These are phyloP conservation scores for Hyphopichia khmerensis DNA, from an alignment of 1,139 yeast genomes.

Conservation along the genomic window DNA sequence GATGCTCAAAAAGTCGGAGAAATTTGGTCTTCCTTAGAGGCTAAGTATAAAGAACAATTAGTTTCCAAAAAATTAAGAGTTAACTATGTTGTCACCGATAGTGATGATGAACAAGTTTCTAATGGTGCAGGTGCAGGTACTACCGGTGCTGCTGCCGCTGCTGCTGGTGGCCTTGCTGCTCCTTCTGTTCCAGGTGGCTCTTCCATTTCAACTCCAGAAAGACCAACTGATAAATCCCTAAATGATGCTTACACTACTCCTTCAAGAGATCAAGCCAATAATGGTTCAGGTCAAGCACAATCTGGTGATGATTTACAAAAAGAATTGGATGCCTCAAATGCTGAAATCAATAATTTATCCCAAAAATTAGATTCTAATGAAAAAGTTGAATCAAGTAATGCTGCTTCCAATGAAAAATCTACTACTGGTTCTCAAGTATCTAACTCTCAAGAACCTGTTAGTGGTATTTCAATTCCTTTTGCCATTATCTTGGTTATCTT, in stretches of 20 bases:
- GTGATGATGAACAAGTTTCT: constrained; percentile 18
- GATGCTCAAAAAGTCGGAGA: constrained; percentile 61
- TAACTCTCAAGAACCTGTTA: constrained; percentile 29
- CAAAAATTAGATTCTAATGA: constrained; percentile 39
- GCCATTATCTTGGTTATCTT: constrained; percentile 52
- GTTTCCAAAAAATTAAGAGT: constrained; percentile 80
- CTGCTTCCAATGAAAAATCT: constrained; percentile 3
- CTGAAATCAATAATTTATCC: constrained; percentile 42
- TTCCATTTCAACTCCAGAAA: constrained; percentile 17
- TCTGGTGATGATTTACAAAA: constrained; percentile 15
- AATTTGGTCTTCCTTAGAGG: constrained; percentile 71
- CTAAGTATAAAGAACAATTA: constrained; percentile 56
- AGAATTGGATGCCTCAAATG: constrained; percentile 40
- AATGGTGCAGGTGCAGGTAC: constrained; percentile 12
- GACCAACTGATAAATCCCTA: constrained; percentile 8
- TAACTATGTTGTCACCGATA: constrained; percentile 47
- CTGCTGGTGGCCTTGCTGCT: constrained; percentile 13
- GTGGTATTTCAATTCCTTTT: constrained; percentile 52
- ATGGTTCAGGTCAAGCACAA: constrained; percentile 7
- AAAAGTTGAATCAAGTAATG: constrained; percentile 4
- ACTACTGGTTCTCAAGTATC: constrained; percentile 10
- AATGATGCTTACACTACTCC: constrained; percentile 8
- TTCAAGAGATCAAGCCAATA: constrained; percentile 10
- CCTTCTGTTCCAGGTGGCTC: constrained; percentile 15
- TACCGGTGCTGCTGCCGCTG: constrained; percentile 12